Conservation (phyloP, 176 grass and related monocot genomes). For the Bothriochloa decipiens region DNA sequence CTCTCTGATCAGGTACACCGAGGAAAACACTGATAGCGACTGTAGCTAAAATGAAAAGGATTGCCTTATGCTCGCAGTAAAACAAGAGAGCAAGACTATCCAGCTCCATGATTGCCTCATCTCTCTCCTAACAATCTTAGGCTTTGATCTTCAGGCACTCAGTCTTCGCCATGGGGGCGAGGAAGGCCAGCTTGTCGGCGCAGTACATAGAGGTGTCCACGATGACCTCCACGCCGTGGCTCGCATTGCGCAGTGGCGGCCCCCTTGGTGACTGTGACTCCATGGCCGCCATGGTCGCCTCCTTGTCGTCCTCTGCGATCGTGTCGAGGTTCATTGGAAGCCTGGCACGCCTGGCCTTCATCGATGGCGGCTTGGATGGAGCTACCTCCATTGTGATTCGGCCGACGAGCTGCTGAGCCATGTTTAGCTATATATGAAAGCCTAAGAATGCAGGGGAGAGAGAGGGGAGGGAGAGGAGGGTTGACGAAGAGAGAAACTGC, state of each 20-base stretch:
- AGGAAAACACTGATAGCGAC: neutral
- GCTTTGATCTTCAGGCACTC: slow-evolving; percentile 35
- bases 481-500: neutral
- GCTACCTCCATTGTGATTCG: slow-evolving; percentile 48
- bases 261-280: neutral
- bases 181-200: neutral
- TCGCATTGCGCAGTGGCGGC: neutral
- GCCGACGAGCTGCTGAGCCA: neutral
- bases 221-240: neutral
- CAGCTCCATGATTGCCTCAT: neutral
- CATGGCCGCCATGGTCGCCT: slow-evolving; percentile 24
- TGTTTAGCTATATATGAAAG: slow-evolving; percentile 30
- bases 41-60: neutral
- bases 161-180: neutral
- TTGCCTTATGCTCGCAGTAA: slow-evolving; percentile 41
- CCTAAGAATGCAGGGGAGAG: neutral
- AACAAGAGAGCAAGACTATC: slow-evolving; percentile 34
- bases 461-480: neutral
- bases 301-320: slow-evolving; percentile 44
- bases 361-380: slow-evolving; percentile 28
- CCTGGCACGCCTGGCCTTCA: neutral
- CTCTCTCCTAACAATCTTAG: slow-evolving; percentile 25
- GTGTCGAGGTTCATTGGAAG: slow-evolving; percentile 41
- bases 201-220: neutral
- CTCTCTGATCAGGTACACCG: neutral